Evolutionary conservation across 306 rosid genomes (phyloP), one percentile per base, ranked within the genome.

Genomic region (Inga leiocalycina): DNA sequence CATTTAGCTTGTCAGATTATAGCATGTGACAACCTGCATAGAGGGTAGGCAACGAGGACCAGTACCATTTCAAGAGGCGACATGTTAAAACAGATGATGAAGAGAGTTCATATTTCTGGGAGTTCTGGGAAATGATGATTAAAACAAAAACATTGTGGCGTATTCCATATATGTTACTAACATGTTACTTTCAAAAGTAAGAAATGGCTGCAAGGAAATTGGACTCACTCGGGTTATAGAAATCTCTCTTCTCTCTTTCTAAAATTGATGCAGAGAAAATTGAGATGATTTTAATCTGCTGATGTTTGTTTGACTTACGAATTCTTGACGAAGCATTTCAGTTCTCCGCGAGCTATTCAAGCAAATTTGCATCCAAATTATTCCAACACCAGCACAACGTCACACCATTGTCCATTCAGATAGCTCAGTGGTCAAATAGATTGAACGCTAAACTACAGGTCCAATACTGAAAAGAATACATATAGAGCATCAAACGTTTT

Each of bases 361-460:
- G 65, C 77, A 77, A 73, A 79, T 74, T 56, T 62, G 43, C 34
- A 76, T 45, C 75, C 62, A 30, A 51, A 39, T 35, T 70, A 71
- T 76, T 85, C 57, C 71, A 48, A 61, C 44, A 35, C 3, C 2
- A 37, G 43, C 51, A 69, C 35, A 45, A 32, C 52, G 51, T 73
- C 77, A 41, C 44, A 75, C 11, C 49, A 80, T 45, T 45, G 56
- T 75, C 81, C 78, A 75, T 80, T 69, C 76, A 71, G 51, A 45
- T 64, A 34, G 56, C 75, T 80, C 81, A 30, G 34, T 11, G 41
- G 37, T 69, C 69, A 75, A 19, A 76, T 74, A 22, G 48, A 30
- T 32, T 74, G 77, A 74, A 52, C 62, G 52, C 24, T 74, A n/a
- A n/a, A 79, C 54, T 69, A 41, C 76, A 44, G 76, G 39, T 44